Conservation (phyloP, 176 grass and related monocot genomes). For the Avena sativa region DNA sequence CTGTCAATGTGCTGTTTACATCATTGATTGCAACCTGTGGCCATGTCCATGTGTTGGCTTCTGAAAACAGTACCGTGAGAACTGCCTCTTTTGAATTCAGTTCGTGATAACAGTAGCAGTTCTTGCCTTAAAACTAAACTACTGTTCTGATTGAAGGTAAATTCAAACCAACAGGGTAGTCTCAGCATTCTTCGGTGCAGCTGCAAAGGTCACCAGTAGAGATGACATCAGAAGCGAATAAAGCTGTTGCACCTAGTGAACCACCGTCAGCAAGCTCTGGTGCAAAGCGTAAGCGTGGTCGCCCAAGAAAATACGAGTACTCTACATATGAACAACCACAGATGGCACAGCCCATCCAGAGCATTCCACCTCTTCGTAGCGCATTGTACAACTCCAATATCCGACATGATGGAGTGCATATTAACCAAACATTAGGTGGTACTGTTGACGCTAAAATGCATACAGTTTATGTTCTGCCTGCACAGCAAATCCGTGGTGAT, state of each 20-base stretch:
- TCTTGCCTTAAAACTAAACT: slow-evolving; percentile 19
- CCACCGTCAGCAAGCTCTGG: slow-evolving; percentile 33
- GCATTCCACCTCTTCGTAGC: slow-evolving; percentile 43
- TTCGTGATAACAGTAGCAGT: neutral
- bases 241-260: slow-evolving; percentile 34
- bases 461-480: slow-evolving; percentile 28
- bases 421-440: slow-evolving; percentile 29
- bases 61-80: slow-evolving; percentile 3
- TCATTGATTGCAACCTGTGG: slow-evolving; percentile 6
- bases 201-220: neutral
- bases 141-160: slow-evolving; percentile 1
- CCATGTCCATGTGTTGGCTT: neutral
- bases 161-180: neutral
- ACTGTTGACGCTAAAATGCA: slow-evolving; percentile 10
- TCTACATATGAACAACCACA: slow-evolving; percentile 33
- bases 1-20: neutral
- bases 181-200: slow-evolving; percentile 11
- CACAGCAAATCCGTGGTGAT: slow-evolving; percentile 30
- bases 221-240: slow-evolving; percentile 53
- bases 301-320: slow-evolving; percentile 51
- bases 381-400: slow-evolving; percentile 35
- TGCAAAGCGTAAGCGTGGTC: slow-evolving; percentile 59
- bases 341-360: slow-evolving; percentile 53
- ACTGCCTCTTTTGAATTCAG: neutral
- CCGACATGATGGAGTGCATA: slow-evolving; percentile 30